A percentile compares a stretch with the other conserved stretches of the same genome.
These are phyloP conservation scores for Candida broadrunensis DNA, from an alignment of 805 yeast species.

Conservation along the genomic window DNA sequence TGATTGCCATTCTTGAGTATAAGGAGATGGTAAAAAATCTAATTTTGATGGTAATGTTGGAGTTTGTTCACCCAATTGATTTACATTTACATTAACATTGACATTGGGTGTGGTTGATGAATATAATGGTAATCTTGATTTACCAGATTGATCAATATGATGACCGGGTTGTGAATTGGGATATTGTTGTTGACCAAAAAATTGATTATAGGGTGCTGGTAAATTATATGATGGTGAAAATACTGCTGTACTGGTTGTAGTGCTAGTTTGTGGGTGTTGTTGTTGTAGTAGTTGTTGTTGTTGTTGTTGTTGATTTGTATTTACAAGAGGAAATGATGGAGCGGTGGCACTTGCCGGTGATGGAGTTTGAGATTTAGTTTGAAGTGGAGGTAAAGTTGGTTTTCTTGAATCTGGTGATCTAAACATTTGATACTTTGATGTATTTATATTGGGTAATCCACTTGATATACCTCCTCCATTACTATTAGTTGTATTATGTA, in stretches of 20 bases:
- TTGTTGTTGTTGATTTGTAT: background rate
- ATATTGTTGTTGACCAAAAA: background rate
- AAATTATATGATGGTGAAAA: background rate
- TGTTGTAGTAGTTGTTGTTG: background rate
- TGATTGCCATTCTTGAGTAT: slow-evolving; percentile 47
- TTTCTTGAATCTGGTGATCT: slow-evolving; percentile 28
- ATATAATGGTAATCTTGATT: too few relatives aligned
- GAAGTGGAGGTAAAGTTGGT: slow-evolving; percentile 30
- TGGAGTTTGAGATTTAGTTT: slow-evolving; percentile 36
- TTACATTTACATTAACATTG: slow-evolving; percentile 1
- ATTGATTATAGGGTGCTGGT: background rate
- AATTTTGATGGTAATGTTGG: slow-evolving; percentile 71
- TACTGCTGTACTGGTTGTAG: background rate
- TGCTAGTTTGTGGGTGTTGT: slow-evolving; percentile 4
- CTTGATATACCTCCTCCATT: background rate
- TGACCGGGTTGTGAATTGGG: background rate
- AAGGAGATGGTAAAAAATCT: slow-evolving; percentile 79
- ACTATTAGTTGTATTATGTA: background rate
- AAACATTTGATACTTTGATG: slow-evolving; percentile 19
- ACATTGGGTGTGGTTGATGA: too few relatives aligned
- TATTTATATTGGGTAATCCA: background rate
- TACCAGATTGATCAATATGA: background rate
- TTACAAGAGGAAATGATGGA: slow-evolving; percentile 28
- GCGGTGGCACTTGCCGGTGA: slow-evolving; percentile 40
- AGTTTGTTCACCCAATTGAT: slow-evolving; percentile 54